Evolutionary conservation across 768 basidiomycete species (phyloP), one percentile per base, ranked within the genome.

Genomic region (Boletellus ananas): DNA sequence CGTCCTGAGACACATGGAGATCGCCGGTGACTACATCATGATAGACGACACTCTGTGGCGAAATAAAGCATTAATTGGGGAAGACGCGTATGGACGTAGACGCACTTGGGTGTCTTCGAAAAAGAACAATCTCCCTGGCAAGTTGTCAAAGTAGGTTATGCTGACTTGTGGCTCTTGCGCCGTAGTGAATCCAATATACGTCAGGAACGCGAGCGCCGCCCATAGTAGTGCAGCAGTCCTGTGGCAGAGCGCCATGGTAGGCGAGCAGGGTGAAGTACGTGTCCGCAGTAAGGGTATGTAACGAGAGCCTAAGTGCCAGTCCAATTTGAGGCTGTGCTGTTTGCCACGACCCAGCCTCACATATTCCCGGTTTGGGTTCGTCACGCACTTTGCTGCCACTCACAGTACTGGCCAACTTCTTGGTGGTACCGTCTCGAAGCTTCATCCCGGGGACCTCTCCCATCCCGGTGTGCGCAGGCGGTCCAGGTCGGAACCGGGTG

Each of bases 51-150:
- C 70, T 72, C 84, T 87, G 64, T 1, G 45, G 13, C 13, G 13
- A 44, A 49, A 36, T 0, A 2, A 3, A 41, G 17, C 11, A 41
- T 51, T 17, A 56, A 21, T 23, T 7, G 29, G 12, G 25, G 2
- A 18, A 38, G 17, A 43, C 29, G 25, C 20, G 27, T n/a, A 17
- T 25, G 20, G n/a, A 43, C n/a, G 38, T 17, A n/a, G 21, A 74
- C 86, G 58, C 58, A 94, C 94, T 27, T 85, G 69, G 7, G 90
- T 85, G 70, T 96, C 95, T 55, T 97, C 90, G 70, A 98, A 96
- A 77, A 93, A 97, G 73, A 87, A 89, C 45, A 95, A 64, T 58
- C 79, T 76, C 12, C 79, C 79, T 9, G 93, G 92, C 33, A 89
- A 71, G 65, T 88, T 87, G 42, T 79, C 61, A 67, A 95, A 90